Evolutionary conservation across 352 stramenopile species (phyloP).

Genomic region (Phytophthora rubi): DNA sequence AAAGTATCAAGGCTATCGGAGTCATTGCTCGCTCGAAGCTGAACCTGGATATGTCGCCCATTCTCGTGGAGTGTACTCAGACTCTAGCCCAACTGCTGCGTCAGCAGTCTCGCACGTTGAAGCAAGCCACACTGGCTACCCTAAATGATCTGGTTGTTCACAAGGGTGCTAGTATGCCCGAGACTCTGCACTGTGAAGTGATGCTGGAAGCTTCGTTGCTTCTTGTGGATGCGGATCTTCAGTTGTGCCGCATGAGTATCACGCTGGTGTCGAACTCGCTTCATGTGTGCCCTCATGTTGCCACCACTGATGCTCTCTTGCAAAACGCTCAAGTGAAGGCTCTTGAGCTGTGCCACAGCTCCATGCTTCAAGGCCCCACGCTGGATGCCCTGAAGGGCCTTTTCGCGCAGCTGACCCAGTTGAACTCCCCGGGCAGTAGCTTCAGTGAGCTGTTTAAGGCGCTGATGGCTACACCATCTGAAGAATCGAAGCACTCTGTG

Average conservation of each 20-base stretch:
- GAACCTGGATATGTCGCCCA: constrained; percentile 90
- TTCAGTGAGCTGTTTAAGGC: constrained; percentile 91
- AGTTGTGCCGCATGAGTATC: constrained; percentile 95
- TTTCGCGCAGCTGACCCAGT: constrained; percentile 73
- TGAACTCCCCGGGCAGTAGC: constrained; percentile 55
- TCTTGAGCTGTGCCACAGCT: constrained; percentile 90
- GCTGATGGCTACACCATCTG: constrained; percentile 66
- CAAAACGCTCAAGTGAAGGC: constrained; percentile 78
- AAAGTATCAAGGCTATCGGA: constrained; percentile 96
- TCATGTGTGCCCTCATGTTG: constrained; percentile 63
- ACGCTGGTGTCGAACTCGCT: constrained; percentile 86
- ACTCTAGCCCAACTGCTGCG: constrained; percentile 93
- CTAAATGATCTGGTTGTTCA: constrained; percentile 91
- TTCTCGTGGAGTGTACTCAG: constrained; percentile 89
- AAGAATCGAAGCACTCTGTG: constrained; percentile 91
- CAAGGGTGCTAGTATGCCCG: constrained; percentile 71
- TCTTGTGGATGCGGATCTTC: constrained; percentile 96
- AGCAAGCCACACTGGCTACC: constrained; percentile 94
- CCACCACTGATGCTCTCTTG: constrained; percentile 64
- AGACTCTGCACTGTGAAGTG: constrained; percentile 88
- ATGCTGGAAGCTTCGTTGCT: constrained; percentile 91
- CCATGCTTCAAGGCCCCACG: constrained; percentile 91
- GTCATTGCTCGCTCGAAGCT: constrained; percentile 89
- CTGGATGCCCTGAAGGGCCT: constrained; percentile 60
- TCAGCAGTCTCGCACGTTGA: constrained; percentile 95